These are phyloP conservation scores for Mimosa bimucronata DNA, from an alignment of 306 rosid genomes.

Conservation along the genomic window DNA sequence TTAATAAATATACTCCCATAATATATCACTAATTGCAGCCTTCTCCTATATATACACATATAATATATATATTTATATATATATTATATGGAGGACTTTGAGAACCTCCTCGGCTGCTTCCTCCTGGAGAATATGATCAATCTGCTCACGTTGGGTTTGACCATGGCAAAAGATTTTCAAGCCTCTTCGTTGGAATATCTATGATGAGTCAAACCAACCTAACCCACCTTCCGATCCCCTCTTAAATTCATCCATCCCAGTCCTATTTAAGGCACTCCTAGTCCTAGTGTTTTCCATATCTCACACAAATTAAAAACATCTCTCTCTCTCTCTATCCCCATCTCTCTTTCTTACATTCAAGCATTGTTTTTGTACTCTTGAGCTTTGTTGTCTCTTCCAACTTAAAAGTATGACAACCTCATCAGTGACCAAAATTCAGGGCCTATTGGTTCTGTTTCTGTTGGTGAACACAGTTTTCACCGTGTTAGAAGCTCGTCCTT, in stretches of 20 bases:
- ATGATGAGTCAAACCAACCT: constrained; percentile 21
- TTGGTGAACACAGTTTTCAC: constrained; percentile 28
- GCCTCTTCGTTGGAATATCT: constrained; percentile 15
- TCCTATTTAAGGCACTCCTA: constrained; percentile 3
- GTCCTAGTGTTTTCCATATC: neutral
- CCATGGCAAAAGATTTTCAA: neutral
- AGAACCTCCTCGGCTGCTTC: constrained; percentile 35
- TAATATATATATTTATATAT: neutral
- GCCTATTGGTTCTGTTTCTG: constrained; percentile 33
- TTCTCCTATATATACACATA: neutral
- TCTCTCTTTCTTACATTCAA: neutral
- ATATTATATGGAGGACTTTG: neutral
- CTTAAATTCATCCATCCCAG: neutral
- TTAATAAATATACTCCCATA: neutral
- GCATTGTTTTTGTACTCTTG: neutral
- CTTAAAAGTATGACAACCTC: constrained; percentile 20
- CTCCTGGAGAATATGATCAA: constrained; percentile 6
- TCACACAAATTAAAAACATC: neutral
- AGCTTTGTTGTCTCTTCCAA: neutral
- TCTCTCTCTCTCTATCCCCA: neutral
- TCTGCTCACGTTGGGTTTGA: constrained; percentile 6
- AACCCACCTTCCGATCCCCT: neutral
- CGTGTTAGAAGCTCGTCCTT: constrained; percentile 45
- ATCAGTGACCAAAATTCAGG: neutral
- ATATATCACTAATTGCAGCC: neutral